Evolutionary conservation across 352 stramenopile genomes (phyloP), one percentile per base, ranked within the genome.

Genomic region (Pythium sukuiense): DNA sequence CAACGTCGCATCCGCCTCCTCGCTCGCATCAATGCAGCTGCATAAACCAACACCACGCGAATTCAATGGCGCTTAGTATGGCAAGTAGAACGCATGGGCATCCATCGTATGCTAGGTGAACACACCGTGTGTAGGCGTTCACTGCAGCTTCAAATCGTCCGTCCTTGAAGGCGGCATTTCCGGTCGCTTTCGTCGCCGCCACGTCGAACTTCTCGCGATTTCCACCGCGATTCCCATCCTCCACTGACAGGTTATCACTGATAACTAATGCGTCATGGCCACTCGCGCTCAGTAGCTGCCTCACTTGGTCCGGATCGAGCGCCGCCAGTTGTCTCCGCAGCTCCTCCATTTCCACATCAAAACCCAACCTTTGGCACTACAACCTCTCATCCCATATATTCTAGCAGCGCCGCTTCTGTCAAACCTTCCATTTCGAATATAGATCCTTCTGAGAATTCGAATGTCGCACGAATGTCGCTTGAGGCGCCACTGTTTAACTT

Each of bases 121-220:
- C 61, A 12, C 27, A 69, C 63, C 46, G 46, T 2, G 83, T 84
- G 66, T 92, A 92, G 9, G 71, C 74, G 18, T 66, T 39, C 16
- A 79, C 62, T 0, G 83, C 83, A 6, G 76, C 71, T 6, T 71
- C 45, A 59, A 75, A 81, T 12, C 63, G 50, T 20, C 72, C 73
- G 11, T 62, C 37, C 14, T 79, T 76, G 53, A 92, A 92, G 30
- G 72, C 63, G 14, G 70, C 73, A 56, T 92, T 92, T 46, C 81
- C 83, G 59, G 85, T 68, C 54, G 79, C 72, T 57, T 83, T 89
- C 35, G 55, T 50, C 14, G 30, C 43, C 37, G 68, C 65, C 8
- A 61, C 68, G 52, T 77, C 63, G 6, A 33, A 32, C 13, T 49
- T 27, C 20, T 41, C 37, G 30, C 18, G 26, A 58, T 26, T 1